Conservation (phyloP, 345 rosid genomes). For the Camelina laxa region DNA sequence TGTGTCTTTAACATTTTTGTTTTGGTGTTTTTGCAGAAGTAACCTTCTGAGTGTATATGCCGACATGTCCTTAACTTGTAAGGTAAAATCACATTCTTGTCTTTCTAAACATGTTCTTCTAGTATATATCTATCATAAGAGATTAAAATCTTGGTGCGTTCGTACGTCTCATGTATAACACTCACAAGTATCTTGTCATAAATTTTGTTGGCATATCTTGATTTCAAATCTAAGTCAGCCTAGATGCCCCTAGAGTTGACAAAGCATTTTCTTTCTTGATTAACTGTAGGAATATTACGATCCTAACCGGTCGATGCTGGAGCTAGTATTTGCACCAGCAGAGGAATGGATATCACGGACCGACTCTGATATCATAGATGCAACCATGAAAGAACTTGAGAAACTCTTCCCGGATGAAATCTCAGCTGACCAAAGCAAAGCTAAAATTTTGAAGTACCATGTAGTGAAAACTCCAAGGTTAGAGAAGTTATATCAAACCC, state of each 20-base stretch:
- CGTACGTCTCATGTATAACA: neutral
- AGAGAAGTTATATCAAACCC: constrained; percentile 16
- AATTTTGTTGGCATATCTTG: neutral
- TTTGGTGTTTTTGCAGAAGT: constrained; percentile 64
- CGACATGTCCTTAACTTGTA: constrained; percentile 93
- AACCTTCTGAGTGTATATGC: constrained; percentile 92
- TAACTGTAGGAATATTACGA: constrained; percentile 76
- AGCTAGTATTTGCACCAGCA: constrained; percentile 95
- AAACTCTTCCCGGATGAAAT: constrained; percentile 93
- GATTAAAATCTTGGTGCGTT: neutral
- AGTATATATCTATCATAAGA: neutral
- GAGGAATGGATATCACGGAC: constrained; percentile 89
- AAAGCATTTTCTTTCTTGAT: neutral
- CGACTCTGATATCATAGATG: constrained; percentile 83
- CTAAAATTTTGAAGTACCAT: constrained; percentile 85
- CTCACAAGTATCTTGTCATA: neutral
- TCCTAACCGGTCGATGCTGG: constrained; percentile 91
- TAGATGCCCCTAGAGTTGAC: too few species aligned
- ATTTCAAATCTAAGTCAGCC: neutral
- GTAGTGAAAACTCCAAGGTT: constrained; percentile 95
- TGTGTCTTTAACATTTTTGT: constrained; percentile 5
- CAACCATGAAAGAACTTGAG: constrained; percentile 92
- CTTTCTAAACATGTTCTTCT: neutral
- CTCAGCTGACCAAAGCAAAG: constrained; percentile 89
- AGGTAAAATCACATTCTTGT: constrained; percentile 52